A percentile compares a stretch with the other conserved stretches of the same genome.
Evolutionary conservation across 371 early-diverging fungal genomes (phyloP).

Genomic region (Mycotypha africana): DNA sequence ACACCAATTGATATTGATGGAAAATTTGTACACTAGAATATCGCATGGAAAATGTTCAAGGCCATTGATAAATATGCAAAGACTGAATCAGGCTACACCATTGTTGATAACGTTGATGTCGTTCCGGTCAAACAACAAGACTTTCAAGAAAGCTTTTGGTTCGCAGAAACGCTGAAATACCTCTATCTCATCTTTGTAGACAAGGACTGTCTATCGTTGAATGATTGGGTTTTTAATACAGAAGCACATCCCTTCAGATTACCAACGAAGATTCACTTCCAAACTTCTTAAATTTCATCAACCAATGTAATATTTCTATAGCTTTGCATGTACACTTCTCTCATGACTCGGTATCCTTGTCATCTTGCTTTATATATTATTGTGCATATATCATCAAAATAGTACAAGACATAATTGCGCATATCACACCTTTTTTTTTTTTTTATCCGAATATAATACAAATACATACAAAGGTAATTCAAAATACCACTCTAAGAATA

Average conservation of each 20-base stretch:
- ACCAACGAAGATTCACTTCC: slow-evolving; percentile 8
- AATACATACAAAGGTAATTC: too few relatives aligned
- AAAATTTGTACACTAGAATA: slow-evolving; percentile 43
- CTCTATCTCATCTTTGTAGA: slow-evolving; percentile 78
- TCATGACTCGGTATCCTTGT: too few relatives aligned
- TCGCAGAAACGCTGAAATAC: slow-evolving; percentile 90
- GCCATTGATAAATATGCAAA: slow-evolving; percentile 53
- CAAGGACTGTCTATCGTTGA: slow-evolving; percentile 48
- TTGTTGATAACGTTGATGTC: slow-evolving; percentile 43
- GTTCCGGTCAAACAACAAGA: slow-evolving; percentile 23
- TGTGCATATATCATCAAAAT: too few relatives aligned
- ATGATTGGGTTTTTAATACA: slow-evolving; percentile 71
- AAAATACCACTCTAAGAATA: too few relatives aligned
- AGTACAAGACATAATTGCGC: too few relatives aligned
- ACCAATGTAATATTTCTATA: too few relatives aligned
- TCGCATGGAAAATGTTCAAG: slow-evolving; percentile 59
- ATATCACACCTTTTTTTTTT: too few relatives aligned
- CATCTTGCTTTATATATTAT: too few relatives aligned
- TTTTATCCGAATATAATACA: too few relatives aligned
- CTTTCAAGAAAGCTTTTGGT: slow-evolving; percentile 62
- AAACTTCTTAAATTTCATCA: too few relatives aligned
- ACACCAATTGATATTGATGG: too few relatives aligned
- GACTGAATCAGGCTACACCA: slow-evolving; percentile 50
- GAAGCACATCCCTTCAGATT: slow-evolving; percentile 69
- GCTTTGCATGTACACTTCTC: too few relatives aligned